Evolutionary conservation across 2,329 filamentous ascomycete species (phyloP).

Genomic region (Hypoxylon sp.): DNA sequence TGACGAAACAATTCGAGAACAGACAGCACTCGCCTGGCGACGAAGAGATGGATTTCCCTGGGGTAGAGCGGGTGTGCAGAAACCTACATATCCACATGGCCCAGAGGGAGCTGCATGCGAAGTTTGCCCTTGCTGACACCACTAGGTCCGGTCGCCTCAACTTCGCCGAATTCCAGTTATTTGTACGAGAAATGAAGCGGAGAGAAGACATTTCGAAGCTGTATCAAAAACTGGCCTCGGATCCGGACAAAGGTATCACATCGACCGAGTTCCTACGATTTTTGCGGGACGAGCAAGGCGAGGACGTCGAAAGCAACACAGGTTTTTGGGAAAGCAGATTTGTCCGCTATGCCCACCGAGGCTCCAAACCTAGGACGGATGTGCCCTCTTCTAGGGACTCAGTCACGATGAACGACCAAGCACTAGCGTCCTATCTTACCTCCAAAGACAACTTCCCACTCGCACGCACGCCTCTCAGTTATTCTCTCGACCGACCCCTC

Average conservation of each 20-base stretch:
- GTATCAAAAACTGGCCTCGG: constrained; percentile 68
- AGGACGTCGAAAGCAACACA: constrained; percentile 74
- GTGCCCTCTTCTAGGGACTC: constrained; percentile 57
- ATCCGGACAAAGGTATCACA: constrained; percentile 71
- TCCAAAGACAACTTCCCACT: constrained; percentile 78
- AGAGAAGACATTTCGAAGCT: constrained; percentile 82
- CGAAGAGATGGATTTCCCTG: constrained; percentile 78
- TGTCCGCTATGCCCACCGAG: constrained; percentile 70
- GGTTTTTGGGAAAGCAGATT: constrained; percentile 78
- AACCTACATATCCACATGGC: constrained; percentile 93
- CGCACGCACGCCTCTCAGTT: constrained; percentile 65
- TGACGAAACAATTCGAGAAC: constrained; percentile 72
- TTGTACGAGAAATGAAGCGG: constrained; percentile 83
- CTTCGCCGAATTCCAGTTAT: constrained; percentile 82
- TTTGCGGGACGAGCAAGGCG: constrained; percentile 74
- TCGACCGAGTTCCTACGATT: constrained; percentile 79
- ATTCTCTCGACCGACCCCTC: constrained; percentile 79
- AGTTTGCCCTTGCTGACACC: constrained; percentile 78
- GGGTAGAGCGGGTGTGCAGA: constrained; percentile 84
- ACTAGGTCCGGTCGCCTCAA: constrained; percentile 72
- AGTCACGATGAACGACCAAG: constrained; percentile 76
- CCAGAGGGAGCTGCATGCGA: constrained; percentile 73
- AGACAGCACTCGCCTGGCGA: constrained; percentile 61
- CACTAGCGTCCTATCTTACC: constrained; percentile 79
- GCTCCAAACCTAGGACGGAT: constrained; percentile 58